Evolutionary conservation across 2,329 filamentous ascomycete genomes (phyloP).

Genomic region (Talaromyces sp.): DNA sequence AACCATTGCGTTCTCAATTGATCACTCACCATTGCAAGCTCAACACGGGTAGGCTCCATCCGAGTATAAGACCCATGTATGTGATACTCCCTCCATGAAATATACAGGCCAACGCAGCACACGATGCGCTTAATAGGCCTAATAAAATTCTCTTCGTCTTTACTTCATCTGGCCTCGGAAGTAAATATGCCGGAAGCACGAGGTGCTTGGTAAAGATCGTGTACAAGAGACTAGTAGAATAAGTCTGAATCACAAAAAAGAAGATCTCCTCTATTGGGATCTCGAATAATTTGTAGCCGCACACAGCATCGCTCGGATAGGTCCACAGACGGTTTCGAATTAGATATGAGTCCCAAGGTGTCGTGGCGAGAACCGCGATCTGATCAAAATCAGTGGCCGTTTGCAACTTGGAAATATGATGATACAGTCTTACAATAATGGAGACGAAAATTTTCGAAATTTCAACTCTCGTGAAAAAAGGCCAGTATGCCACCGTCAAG

Average conservation of each 20-base stretch:
- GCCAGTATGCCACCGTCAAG: constrained; percentile 62
- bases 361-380: constrained; percentile 68
- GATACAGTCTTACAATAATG: constrained; percentile 50
- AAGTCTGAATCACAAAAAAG: constrained; percentile 78
- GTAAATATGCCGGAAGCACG: constrained; percentile 59
- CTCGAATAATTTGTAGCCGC: constrained; percentile 64
- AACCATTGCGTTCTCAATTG: background rate
- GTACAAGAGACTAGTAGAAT: constrained; percentile 65
- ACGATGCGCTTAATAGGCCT: background rate
- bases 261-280: constrained; percentile 74
- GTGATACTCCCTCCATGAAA: constrained; percentile 40
- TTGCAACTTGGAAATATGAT: no score
- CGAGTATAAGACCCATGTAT: constrained; percentile 70
- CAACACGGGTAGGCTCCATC: constrained; percentile 69
- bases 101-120: background rate
- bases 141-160: background rate
- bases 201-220: constrained; percentile 66
- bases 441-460: constrained; percentile 65
- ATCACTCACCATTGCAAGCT: constrained; percentile 64
- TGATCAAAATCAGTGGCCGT: constrained; percentile 28
- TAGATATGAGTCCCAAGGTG: constrained; percentile 77
- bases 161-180: constrained; percentile 34
- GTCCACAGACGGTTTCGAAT: constrained; percentile 71
- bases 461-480: constrained; percentile 65
- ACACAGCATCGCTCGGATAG: constrained; percentile 66